Evolutionary conservation across 139 green algal genomes (phyloP).

Genomic region (Edaphochlamys debaryana): DNA sequence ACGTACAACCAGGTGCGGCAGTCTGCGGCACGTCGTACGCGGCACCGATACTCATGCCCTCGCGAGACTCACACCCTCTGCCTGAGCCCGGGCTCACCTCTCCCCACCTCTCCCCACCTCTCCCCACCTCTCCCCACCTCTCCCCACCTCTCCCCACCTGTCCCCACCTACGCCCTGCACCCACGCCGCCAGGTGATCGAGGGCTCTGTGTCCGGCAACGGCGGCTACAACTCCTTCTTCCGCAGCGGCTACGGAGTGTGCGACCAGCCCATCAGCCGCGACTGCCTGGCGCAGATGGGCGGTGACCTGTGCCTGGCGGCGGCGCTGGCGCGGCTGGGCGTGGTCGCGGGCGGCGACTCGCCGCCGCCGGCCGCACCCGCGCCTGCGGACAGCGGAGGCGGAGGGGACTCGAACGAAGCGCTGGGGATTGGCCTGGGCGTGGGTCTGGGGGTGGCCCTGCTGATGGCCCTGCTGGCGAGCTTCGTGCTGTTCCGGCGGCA

Average conservation of each 20-base stretch:
- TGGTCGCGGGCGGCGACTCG: constrained; percentile 4
- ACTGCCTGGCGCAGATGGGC: background rate
- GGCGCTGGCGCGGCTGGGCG: background rate
- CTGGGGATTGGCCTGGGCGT: constrained; percentile 24
- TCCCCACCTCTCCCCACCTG: too few relatives aligned
- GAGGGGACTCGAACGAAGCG: background rate
- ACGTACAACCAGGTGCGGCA: background rate
- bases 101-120: too few relatives aligned
- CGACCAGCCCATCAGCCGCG: background rate
- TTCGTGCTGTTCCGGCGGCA: background rate
- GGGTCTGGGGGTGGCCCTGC: constrained; percentile 8
- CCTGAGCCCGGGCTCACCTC: too few relatives aligned
- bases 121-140: too few relatives aligned
- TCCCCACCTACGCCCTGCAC: too few relatives aligned
- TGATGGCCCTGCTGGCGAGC: background rate
- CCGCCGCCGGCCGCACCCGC: too few relatives aligned
- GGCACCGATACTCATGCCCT: too few relatives aligned
- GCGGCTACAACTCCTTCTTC: constrained; percentile 38
- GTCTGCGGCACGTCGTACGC: too few relatives aligned
- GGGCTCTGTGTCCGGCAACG: background rate
- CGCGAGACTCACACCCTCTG: too few relatives aligned
- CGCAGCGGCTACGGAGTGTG: constrained; percentile 11
- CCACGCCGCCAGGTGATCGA: too few relatives aligned
- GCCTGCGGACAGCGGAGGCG: too few relatives aligned
- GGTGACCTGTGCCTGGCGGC: constrained; percentile 30